Percentiles rank a stretch among this genome's conserved stretches.
These are phyloP conservation scores for Teratosphaeria pseudoeucalypti DNA, from an alignment of 2,329 filamentous ascomycete genomes.

Conservation along the genomic window DNA sequence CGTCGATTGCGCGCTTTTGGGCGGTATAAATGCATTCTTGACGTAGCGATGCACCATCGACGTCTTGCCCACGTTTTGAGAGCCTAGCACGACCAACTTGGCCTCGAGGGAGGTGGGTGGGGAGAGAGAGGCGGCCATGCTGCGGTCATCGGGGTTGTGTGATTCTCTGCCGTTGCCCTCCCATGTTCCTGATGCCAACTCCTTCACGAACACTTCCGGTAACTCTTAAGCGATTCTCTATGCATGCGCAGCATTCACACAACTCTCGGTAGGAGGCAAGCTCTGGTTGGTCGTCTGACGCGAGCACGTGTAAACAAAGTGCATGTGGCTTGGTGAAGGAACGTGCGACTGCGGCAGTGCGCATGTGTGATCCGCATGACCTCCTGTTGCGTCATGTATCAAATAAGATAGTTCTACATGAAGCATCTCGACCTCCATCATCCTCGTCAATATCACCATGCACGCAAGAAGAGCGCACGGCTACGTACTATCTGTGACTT, in stretches of 20 bases:
- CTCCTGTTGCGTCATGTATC: background rate
- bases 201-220: background rate
- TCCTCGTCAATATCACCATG: too few species aligned
- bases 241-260: background rate
- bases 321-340: background rate
- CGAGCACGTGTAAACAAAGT: background rate
- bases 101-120: slow-evolving; percentile 55
- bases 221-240: background rate
- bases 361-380: background rate
- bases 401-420: background rate
- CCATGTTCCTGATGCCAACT: background rate
- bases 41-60: slow-evolving; percentile 67
- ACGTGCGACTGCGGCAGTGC: background rate
- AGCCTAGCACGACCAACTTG: slow-evolving; percentile 71
- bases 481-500: too few species aligned
- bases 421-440: too few species aligned
- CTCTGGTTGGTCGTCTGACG: background rate
- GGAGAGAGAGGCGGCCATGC: background rate
- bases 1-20: slow-evolving; percentile 35
- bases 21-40: slow-evolving; percentile 59
- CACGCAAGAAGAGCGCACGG: too few species aligned
- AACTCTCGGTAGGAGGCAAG: background rate
- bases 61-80: slow-evolving; percentile 71
- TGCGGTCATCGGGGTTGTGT: background rate
- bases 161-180: background rate